Conservation (phyloP, 257 asterid genomes). For the Solanum phureja region DNA sequence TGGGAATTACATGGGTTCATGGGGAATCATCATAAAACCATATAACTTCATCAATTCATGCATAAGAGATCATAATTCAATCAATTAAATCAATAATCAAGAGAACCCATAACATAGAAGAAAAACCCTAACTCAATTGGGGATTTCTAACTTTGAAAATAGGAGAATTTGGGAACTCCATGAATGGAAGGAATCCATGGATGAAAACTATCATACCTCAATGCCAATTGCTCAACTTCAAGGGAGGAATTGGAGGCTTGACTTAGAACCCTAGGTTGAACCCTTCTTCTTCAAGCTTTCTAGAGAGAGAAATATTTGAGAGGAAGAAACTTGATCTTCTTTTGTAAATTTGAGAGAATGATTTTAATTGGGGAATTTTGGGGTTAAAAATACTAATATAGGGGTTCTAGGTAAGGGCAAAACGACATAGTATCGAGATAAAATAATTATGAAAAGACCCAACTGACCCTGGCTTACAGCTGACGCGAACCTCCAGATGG, state of each 20-base stretch:
- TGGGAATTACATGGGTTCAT: no score
- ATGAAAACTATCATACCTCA: not conserved
- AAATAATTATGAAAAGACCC: not conserved
- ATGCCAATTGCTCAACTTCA: not conserved
- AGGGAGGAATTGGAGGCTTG: not conserved
- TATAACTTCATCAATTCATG: no score
- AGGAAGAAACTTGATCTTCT: not conserved
- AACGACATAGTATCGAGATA: not conserved
- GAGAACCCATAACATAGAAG: no score
- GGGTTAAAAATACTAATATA: not conserved
- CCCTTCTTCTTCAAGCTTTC: not conserved
- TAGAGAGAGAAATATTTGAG: not conserved
- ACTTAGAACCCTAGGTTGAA: not conserved
- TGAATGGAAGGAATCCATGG: not conserved
- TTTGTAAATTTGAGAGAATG: not conserved
- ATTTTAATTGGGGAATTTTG: not conserved
- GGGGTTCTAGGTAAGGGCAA: not conserved
- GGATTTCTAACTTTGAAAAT: no score
- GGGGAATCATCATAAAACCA: no score
- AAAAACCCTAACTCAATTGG: no score
- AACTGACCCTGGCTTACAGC: not conserved
- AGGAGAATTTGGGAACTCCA: not conserved
- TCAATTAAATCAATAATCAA: no score
- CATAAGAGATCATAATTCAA: no score
- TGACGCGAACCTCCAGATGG: not conserved